These are phyloP conservation scores for Onygena corvina DNA, from an alignment of 2,329 filamentous ascomycete species.

Conservation along the genomic window DNA sequence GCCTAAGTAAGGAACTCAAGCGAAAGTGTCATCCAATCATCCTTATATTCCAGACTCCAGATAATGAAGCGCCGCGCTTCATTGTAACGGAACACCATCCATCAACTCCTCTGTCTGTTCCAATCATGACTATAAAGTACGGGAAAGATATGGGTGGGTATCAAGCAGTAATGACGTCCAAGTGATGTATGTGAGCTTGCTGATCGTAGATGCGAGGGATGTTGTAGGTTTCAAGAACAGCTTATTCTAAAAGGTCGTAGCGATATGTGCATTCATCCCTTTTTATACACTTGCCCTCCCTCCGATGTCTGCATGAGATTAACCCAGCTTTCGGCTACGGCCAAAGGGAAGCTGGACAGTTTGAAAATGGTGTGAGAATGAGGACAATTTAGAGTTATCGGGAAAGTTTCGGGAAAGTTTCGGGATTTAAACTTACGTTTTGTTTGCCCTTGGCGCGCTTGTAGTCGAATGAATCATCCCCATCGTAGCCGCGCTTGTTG, in stretches of 20 bases:
- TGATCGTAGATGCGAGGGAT: background rate
- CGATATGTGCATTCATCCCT: constrained; percentile 42
- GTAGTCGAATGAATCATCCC: constrained; percentile 21
- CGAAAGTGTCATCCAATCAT: background rate
- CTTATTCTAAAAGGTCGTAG: constrained; percentile 27
- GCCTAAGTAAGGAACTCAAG: background rate
- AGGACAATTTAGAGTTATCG: too few species aligned
- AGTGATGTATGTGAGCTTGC: background rate
- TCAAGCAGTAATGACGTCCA: background rate
- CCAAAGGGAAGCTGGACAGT: too few species aligned
- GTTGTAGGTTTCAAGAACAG: background rate
- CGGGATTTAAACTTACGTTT: constrained; percentile 25
- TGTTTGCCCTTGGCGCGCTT: constrained; percentile 31
- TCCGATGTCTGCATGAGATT: constrained; percentile 42
- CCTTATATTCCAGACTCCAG: background rate
- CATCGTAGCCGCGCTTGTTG: constrained; percentile 30
- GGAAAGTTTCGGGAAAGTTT: too few species aligned
- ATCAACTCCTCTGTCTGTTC: too few species aligned
- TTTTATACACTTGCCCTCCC: constrained; percentile 43
- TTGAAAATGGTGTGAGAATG: background rate
- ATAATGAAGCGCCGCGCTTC: background rate
- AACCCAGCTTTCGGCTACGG: constrained; percentile 33
- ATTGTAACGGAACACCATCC: too few species aligned
- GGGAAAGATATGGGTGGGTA: background rate
- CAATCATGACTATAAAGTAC: too few species aligned